Evolutionary conservation across 768 basidiomycete species (phyloP), one percentile per base, ranked within the genome.

Genomic region (Russula emetica): DNA sequence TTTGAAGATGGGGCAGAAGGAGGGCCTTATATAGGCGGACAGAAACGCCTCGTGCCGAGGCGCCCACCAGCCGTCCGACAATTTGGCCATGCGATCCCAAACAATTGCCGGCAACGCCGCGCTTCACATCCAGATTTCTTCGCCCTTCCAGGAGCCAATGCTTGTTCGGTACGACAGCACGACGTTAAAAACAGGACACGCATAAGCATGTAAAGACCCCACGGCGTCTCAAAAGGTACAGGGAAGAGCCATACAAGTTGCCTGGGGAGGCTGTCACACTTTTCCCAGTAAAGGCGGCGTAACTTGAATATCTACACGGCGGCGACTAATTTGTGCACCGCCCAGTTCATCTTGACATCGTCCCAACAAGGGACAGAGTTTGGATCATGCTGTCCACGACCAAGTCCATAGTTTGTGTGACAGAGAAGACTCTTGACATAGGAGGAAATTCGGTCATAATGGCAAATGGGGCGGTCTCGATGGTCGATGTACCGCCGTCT

Each of bases 1-100:
- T 8, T 7, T 8, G 28, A 30, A 30, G 28, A 30, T 20, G 18
- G 34, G 16, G 28, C 3, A 30, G 20, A 18, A 20, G 11, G 22
- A 18, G 30, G 11, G 22, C 1, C 5, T 16, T 58, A 61, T 71
- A 69, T 71, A 70, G 67, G 44, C 36, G 6, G 6, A 22, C 32
- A 52, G 36, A 18, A 14, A 26, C 24, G 24, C 69, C 69, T 67
- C 69, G 68, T 72, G 71, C 55, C 55, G 60, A 30, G 60, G 34
- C 34, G 53, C 34, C 34, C 16, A 1, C 32, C n/a, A 13, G 5
- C 18, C 8, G 16, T 13, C 49, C 50, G 50, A 52, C 6, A 10
- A 30, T 7, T 20, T 32, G 16, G 50, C 28, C 18, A 52, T 28
- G 10, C 1, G 6, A 28, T 13, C 22, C 47, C 22, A 13, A 13